Evolutionary conservation across 257 asterid genomes (phyloP), one percentile per base, ranked within the genome.

Genomic region (Penstemon eatonii): DNA sequence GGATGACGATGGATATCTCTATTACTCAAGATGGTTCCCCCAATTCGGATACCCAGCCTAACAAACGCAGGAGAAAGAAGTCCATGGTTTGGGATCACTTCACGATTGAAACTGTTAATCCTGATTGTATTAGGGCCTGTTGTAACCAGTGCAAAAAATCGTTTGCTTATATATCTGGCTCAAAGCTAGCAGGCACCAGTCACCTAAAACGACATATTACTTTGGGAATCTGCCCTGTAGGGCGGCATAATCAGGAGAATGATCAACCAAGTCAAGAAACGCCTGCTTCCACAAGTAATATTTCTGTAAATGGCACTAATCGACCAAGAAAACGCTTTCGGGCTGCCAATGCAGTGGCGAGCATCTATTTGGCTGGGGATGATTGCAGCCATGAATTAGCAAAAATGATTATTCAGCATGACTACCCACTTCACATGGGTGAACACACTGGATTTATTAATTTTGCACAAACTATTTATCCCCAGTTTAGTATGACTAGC

Each of bases 71-170:
- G 78, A 81, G 87, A 69, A 90, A 90, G 78, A 93, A 86, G 79
- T 93, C 99, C 68, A 75, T 79, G 60, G 96, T 88, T 55, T 93
- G 99, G 99, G 94, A 93, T 9, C 83, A 88, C 75, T 93, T 93
- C 82, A 89, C 94, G 7, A 58, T 81, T 50, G 88, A 67, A 78
- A 60, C 79, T 3, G 61, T 82, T 7, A 76, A 73, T 71, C 81
- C 90, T 5, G 82, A 86, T 51, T 77, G 81, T 80, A 73, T 81
- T 38, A 79, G 83, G 76, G 99, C 99, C 50, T 72, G 60, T 57
- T 93, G 99, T 73, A 93, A 90, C 66, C 90, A 84, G 74, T 93
- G 99, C 87, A 87, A 82, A 54, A 93, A 77, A 61, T 80, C 97
- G 8, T 93, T 90, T 73, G 89, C 99, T 12, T 93, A 88, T 73